Base-by-base conservation (phyloP, 2,329 filamentous ascomycete genomes). In the Fusarium staphyleae region DNA sequence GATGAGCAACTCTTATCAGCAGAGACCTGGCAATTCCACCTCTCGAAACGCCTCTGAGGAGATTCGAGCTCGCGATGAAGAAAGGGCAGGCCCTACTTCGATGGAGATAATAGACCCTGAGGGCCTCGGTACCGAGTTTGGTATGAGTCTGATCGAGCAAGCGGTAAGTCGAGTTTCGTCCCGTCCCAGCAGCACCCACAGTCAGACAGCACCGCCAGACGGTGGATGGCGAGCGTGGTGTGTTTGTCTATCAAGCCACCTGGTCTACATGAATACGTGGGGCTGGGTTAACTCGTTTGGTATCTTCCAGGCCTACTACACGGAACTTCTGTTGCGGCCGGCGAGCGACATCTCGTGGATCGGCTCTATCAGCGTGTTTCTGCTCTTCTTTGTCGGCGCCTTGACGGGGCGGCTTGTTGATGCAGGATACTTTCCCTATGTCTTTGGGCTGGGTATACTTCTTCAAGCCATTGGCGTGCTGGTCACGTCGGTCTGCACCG, bases 221-320 rank as follows among this genome's bases (percentile, higher is more conserved):
- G 81, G 80, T 3, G 81, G 81, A 1, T 62, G 68, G 43, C 62
- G 68, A 16, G 80, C 81, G 0, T 84, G 81, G 81, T 52, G 47
- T 9, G 44, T 63, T 3, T 42, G 55, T 8, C 13, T 60, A 34
- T 47, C 50, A 9, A 37, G 49, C 12, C 80, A 83, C 59, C 62
- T 83, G 2, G 72, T 79, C 14, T 72, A 82, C 36, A 77, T 78
- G 72, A 80, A 80, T 57, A 81, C 80, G 2, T 83, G 81, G 74
- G 82, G 82, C 28, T 76, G 79, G 60, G 76, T 82, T 60, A 82
- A 79, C 69, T 81, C 80, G 1, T 85, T 83, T 52, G 81, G 81
- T n/a, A 71, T 78, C 4, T 85, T 83, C 61, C 79, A 85, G 53
- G 70, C 78, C 0, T 83, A 84, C 70, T 84, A 84, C 67, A 72